Base-by-base conservation (phyloP, 179 eudicot species). In the Amaranthus tricolor region DNA sequence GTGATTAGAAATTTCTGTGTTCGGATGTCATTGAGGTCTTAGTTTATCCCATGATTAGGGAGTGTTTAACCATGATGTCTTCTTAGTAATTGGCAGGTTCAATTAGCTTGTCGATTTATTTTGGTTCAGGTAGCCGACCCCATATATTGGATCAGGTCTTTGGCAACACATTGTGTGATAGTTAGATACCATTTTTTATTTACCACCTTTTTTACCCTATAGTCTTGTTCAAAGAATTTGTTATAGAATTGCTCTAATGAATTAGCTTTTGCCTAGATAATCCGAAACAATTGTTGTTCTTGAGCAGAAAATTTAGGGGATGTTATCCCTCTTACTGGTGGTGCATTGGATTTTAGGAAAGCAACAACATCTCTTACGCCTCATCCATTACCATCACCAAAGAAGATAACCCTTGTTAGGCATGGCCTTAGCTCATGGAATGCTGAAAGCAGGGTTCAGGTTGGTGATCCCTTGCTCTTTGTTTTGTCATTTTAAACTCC, bases 341-440 rank as follows among this genome's bases (percentile, higher is more conserved):
- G 95, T 17, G 90, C 95, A 53, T 87, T 84, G 77, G 89, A 83
- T 80, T 90, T 90, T 62, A 64, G 78, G 51, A 85, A 74, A 71
- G 88, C 95, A 61, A 88, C 92, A 49, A 88, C 85, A 54, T 87
- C 95, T 31, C 82, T 90, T 64, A 71, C 89, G 19, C 82, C 82
- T n/a, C 77, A 77, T 49, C 81, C 68, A 21, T 70, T 88, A 50
- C 57, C 85, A 70, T 82, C 87, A 16, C 88, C 87, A 2, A 90
- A 90, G 87, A 88, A 87, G 83, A 89, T 90, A 62, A 90, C 90
- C 21, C 79, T 90, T 80, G 79, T 90, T 45, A 80, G 95, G 71
- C 95, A 90, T 74, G 95, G 95, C 65, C 89, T 88, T 62, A 90
- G 95, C 85, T 83, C 92, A 48, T 90, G 95, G 95, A 88, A 90